These are phyloP conservation scores for Alternaria sp. DNA, from an alignment of 2,329 filamentous ascomycete species.

Conservation along the genomic window DNA sequence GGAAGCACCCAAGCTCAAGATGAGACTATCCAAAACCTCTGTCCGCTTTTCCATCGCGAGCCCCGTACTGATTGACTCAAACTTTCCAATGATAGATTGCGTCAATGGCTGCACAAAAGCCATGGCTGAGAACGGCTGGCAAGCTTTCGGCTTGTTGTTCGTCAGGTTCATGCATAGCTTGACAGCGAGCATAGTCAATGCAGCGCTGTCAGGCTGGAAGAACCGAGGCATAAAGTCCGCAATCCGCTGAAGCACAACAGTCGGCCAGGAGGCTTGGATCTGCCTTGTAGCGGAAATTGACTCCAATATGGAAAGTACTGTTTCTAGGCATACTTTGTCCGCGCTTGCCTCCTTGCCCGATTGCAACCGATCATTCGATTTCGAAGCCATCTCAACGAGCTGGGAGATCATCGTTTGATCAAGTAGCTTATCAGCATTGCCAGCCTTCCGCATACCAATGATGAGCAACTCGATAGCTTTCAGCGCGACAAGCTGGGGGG, in stretches of 20 bases:
- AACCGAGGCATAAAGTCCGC: constrained; percentile 52
- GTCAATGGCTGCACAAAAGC: constrained; percentile 57
- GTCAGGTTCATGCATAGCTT: constrained; percentile 84
- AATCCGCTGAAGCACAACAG: constrained; percentile 59
- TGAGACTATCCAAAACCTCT: constrained; percentile 68
- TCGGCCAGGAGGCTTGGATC: constrained; percentile 45
- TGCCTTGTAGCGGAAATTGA: constrained; percentile 53
- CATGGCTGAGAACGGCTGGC: constrained; percentile 67
- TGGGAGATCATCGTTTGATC: constrained; percentile 37
- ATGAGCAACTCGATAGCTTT: constrained; percentile 67
- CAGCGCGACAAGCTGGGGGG: constrained; percentile 68
- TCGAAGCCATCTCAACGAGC: constrained; percentile 53
- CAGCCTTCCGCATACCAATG: constrained; percentile 57
- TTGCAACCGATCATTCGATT: constrained; percentile 21
- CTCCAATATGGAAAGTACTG: constrained; percentile 61
- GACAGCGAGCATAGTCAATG: constrained; percentile 57
- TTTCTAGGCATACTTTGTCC: constrained; percentile 41
- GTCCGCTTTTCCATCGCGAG: constrained; percentile 61
- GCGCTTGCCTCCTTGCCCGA: constrained; percentile 19
- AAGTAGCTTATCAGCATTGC: constrained; percentile 59
- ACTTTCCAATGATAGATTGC: constrained; percentile 35
- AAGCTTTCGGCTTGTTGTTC: constrained; percentile 76
- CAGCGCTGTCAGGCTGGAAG: constrained; percentile 23
- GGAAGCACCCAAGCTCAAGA: constrained; percentile 79
- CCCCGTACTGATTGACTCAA: constrained; percentile 25